Evolutionary conservation across 805 yeast genomes (phyloP), one percentile per base, ranked within the genome.

Genomic region (Wickerhamiella sergipiensis): DNA sequence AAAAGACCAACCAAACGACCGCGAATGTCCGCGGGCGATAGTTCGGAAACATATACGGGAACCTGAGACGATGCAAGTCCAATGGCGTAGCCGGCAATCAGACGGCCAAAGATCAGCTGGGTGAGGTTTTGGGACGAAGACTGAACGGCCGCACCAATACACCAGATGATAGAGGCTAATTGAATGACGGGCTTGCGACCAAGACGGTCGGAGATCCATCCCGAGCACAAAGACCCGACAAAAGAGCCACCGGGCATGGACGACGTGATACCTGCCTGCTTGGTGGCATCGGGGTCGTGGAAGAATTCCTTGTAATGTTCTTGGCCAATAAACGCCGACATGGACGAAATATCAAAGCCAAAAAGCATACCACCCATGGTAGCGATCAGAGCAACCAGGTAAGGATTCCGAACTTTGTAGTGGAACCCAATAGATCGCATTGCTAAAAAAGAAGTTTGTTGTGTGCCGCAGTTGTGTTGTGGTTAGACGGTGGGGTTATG

Each of bases 321-420:
- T 13, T 74, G 66, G 1, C 72, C 71, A 43, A 85, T 70, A 58
- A 85, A 83, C 1, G 85, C 80, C 1, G 88, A 76, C 70, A 85
- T 76, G 0, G 94, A 83, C 2, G 90, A 78, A 49, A 83, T 79
- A 64, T 86, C 95, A 61, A 83, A 77, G 52, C 95, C 94, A 65
- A 83, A 78, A 64, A 85, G 73, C 67, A 79, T 68, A 45, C 89
- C 90, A 44, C 85, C 83, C 24, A 83, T 63, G 53, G 85, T 73
- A 46, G 87, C 73, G 38, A 80, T 72, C 21, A 64, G 56, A 13
- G 83, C 76, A 48, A 80, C 76, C 38, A 75, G 59, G 60, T 73
- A 79, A 21, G 81, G 76, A 64, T 82, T 82, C 64, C 76, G 70
- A 40, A 75, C 57, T 69, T 74, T 48, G 77, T 53, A 58, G 50